These are phyloP conservation scores for Aspergillus fructus DNA, from an alignment of 2,329 filamentous ascomycete species.

Conservation along the genomic window DNA sequence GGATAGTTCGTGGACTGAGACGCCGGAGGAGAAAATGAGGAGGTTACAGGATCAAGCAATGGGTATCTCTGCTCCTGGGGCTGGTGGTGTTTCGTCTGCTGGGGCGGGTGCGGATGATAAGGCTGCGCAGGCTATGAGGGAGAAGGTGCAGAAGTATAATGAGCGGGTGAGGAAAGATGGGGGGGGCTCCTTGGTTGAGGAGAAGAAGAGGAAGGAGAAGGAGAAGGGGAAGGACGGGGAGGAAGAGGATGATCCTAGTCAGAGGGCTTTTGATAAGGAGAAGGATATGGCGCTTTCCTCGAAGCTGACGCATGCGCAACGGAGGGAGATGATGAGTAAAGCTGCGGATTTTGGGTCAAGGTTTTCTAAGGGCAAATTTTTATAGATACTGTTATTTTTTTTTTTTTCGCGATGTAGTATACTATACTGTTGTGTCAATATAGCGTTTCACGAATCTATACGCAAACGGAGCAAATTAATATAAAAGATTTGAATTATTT, in stretches of 20 bases:
- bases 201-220: conserved; percentile 10
- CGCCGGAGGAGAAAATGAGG: conserved; percentile 80
- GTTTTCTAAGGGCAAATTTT: conserved; percentile 71
- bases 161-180: conserved; percentile 25
- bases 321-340: conserved; percentile 74
- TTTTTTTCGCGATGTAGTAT: background rate
- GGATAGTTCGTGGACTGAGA: conserved; percentile 81
- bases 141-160: conserved; percentile 58
- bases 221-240: conserved; percentile 33
- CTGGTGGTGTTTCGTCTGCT: conserved; percentile 23
- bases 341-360: conserved; percentile 78
- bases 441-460: background rate
- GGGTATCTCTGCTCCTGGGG: conserved; percentile 52
- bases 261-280: conserved; percentile 82
- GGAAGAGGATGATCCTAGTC: conserved; percentile 87
- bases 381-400: conserved; percentile 28
- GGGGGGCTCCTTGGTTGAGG: background rate
- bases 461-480: background rate
- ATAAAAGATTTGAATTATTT: background rate
- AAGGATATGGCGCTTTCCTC: conserved; percentile 86
- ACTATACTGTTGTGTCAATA: background rate
- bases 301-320: conserved; percentile 70
- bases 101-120: conserved; percentile 16
- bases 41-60: conserved; percentile 79
- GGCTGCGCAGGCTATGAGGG: conserved; percentile 45